Percentiles rank a stretch among this genome's conserved stretches.
These are phyloP conservation scores for Fusarium bulbicola DNA, from an alignment of 2,329 filamentous ascomycete species.

Conservation along the genomic window DNA sequence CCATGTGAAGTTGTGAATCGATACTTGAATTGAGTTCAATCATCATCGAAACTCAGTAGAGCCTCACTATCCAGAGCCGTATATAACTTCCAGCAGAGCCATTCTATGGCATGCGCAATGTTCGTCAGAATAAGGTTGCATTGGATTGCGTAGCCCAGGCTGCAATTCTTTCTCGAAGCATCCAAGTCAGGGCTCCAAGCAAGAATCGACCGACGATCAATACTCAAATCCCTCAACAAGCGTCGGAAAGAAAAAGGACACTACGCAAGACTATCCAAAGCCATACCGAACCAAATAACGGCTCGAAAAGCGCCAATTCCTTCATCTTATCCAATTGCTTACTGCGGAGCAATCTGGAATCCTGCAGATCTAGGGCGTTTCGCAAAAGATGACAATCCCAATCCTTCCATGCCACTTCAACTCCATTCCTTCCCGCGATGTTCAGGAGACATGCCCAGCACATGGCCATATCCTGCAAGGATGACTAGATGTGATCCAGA, in stretches of 20 bases:
- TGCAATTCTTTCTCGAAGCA: background rate
- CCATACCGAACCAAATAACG: background rate
- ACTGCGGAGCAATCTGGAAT: background rate
- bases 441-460: conserved; percentile 20
- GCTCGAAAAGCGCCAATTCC: background rate
- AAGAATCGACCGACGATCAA: background rate
- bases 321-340: background rate
- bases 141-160: background rate
- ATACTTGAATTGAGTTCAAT: background rate
- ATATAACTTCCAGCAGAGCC: background rate
- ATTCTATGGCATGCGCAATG: background rate
- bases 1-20: background rate
- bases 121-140: background rate
- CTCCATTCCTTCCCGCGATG: background rate
- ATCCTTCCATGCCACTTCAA: conserved; percentile 1
- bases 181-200: background rate
- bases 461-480: conserved; percentile 3
- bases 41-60: background rate
- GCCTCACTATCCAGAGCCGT: background rate
- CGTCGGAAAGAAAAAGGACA: background rate
- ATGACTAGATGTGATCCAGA: background rate
- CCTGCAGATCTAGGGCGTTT: conserved; percentile 6
- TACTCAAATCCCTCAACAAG: conserved; percentile 1
- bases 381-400: background rate
- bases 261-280: background rate